Evolutionary conservation across 73 alveolate genomes (phyloP).

Genomic region (Paramecium pentaurelia): DNA sequence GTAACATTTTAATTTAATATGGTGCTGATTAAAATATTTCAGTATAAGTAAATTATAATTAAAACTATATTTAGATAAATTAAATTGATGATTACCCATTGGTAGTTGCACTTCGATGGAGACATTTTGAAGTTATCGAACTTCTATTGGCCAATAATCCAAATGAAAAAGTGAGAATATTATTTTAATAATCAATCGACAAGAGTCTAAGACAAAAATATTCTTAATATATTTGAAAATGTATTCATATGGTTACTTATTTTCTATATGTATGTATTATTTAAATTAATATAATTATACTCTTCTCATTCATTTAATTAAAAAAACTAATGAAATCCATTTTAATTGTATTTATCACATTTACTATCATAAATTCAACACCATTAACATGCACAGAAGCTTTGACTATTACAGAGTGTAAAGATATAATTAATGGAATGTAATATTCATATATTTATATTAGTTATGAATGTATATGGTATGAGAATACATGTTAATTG

Average conservation of each 20-base stretch:
- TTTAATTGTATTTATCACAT: neutral
- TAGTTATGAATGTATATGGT: neutral
- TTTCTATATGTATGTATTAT: neutral
- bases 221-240: neutral
- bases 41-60: neutral
- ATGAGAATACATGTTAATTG: neutral
- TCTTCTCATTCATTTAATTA: neutral
- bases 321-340: neutral
- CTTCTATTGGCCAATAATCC: neutral
- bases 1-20: constrained; percentile 49
- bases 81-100: neutral
- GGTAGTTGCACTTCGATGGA: neutral
- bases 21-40: constrained; percentile 63
- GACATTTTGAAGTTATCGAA: neutral
- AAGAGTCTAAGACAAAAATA: neutral
- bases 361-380: neutral
- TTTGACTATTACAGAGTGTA: neutral
- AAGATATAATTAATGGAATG: neutral
- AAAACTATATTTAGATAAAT: neutral
- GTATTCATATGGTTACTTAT: constrained; percentile 1
- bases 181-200: neutral
- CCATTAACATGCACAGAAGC: neutral
- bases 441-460: neutral
- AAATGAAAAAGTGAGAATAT: neutral
- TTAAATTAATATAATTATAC: neutral